A percentile compares a stretch with the other conserved stretches of the same genome.
These are phyloP conservation scores for Microdochium nivale DNA, from an alignment of 2,329 filamentous ascomycete species.

Conservation along the genomic window DNA sequence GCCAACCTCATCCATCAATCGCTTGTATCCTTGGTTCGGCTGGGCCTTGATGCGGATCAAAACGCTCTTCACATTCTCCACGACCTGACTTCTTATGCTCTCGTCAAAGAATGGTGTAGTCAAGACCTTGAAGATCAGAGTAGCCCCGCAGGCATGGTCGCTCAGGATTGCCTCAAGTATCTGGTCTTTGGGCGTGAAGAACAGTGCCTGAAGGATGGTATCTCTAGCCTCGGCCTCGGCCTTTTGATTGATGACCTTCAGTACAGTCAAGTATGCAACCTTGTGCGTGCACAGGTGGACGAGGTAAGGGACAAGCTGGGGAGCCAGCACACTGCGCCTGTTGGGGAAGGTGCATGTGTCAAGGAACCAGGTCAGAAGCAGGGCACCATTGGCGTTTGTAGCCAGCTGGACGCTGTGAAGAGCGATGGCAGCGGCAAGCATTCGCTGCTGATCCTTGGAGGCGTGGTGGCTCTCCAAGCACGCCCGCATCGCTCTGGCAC, in stretches of 20 bases:
- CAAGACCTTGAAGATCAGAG: slow-evolving; percentile 95
- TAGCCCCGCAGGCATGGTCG: slow-evolving; percentile 87
- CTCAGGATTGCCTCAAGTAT: slow-evolving; percentile 82
- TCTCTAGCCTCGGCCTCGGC: slow-evolving; percentile 89
- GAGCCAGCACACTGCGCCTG: slow-evolving; percentile 83
- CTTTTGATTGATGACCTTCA: slow-evolving; percentile 98
- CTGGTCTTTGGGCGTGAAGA: slow-evolving; percentile 83
- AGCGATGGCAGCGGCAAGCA: slow-evolving; percentile 92
- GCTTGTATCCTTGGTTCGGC: slow-evolving; percentile 93
- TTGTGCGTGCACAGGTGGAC: slow-evolving; percentile 97
- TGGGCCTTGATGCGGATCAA: slow-evolving; percentile 86
- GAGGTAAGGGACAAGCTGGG: slow-evolving; percentile 83
- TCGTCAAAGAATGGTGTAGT: slow-evolving; percentile 98
- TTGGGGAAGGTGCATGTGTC: slow-evolving; percentile 95
- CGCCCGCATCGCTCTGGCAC: slow-evolving; percentile 90
- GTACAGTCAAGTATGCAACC: slow-evolving; percentile 90
- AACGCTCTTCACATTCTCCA: slow-evolving; percentile 87
- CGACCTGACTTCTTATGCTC: slow-evolving; percentile 73
- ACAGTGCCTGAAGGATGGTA: slow-evolving; percentile 79
- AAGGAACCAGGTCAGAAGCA: slow-evolving; percentile 93
- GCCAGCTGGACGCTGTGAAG: slow-evolving; percentile 93
- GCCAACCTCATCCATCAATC: slow-evolving; percentile 96
- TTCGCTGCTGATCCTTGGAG: slow-evolving; percentile 88
- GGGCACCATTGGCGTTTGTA: slow-evolving; percentile 89
- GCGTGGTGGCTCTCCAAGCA: slow-evolving; percentile 94